A percentile compares a stretch with the other conserved stretches of the same genome.
These are phyloP conservation scores for Chenopodium formosanum DNA, from an alignment of 148 eudicot species.

Conservation along the genomic window DNA sequence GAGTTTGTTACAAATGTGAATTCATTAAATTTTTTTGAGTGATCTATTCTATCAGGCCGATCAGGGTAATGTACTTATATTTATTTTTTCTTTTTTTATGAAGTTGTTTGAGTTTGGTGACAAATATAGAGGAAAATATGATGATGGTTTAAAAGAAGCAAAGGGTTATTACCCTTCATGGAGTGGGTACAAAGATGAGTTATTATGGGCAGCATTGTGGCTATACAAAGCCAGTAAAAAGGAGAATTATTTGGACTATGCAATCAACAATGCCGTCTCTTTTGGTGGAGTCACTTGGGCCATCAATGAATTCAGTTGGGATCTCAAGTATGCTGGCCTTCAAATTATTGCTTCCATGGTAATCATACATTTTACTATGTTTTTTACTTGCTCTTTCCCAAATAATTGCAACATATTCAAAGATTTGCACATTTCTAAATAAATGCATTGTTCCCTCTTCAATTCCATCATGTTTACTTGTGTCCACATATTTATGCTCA, in stretches of 20 bases:
- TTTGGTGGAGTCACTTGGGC: conserved; percentile 79
- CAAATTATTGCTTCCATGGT: conserved; percentile 36
- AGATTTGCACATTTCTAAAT: no score
- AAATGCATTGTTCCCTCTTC: no score
- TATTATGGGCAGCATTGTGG: conserved; percentile 86
- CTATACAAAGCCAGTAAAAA: conserved; percentile 68
- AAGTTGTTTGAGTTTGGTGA: conserved; percentile 86
- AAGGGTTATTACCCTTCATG: conserved; percentile 63
- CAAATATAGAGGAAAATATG: conserved; percentile 75
- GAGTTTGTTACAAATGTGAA: not conserved
- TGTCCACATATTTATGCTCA: no score
- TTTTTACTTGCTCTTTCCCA: no score
- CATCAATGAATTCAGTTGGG: conserved; percentile 58
- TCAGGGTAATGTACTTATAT: not conserved
- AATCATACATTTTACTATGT: not conserved
- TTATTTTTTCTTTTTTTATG: not conserved
- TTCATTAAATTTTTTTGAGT: no score
- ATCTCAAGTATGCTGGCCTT: conserved; percentile 48
- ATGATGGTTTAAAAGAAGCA: conserved; percentile 47
- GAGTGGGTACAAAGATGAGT: conserved; percentile 81
- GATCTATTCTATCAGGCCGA: no score
- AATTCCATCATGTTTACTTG: no score
- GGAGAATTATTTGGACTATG: conserved; percentile 45
- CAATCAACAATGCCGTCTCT: conserved; percentile 36
- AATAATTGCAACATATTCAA: no score